phyloP scores from a whole-genome alignment of 2,329 filamentous ascomycete genomes.

The Botrytis porri region DNA sequence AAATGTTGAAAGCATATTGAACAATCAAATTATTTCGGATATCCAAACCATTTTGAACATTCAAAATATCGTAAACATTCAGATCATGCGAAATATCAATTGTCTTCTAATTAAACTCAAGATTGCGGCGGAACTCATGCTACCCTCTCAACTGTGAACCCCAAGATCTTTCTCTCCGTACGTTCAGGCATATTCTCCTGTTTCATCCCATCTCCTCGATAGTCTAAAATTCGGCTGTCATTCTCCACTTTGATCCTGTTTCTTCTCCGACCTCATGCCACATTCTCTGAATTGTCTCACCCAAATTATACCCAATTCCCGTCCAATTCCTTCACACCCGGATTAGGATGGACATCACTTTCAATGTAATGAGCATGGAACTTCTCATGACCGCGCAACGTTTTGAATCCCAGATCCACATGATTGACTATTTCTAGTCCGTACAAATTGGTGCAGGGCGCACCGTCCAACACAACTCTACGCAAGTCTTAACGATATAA shows the following conservation, averaged over 20 bases:
- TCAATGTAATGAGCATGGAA: slow-evolving; percentile 38
- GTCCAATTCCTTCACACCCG: slow-evolving; percentile 37
- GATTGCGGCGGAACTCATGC: background rate
- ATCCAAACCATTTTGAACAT: background rate
- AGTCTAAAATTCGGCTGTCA: background rate
- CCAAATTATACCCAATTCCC: slow-evolving; percentile 43
- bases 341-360: slow-evolving; percentile 32
- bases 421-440: slow-evolving; percentile 38
- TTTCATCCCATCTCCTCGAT: slow-evolving; percentile 1
- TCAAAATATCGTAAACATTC: background rate
- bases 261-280: slow-evolving; percentile 15
- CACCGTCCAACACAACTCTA: slow-evolving; percentile 38
- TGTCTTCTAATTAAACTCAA: background rate
- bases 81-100: background rate
- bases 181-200: background rate
- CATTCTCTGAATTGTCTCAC: slow-evolving; percentile 26
- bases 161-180: background rate
- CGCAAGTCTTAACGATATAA: slow-evolving; percentile 41
- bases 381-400: slow-evolving; percentile 39
- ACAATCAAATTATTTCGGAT: background rate
- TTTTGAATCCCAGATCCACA: slow-evolving; percentile 39
- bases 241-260: slow-evolving; percentile 21
- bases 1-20: background rate
- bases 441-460: slow-evolving; percentile 35
- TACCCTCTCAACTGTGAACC: background rate